Conservation (phyloP, 495 filamentous ascomycete species). For the Xylaria castorea region DNA sequence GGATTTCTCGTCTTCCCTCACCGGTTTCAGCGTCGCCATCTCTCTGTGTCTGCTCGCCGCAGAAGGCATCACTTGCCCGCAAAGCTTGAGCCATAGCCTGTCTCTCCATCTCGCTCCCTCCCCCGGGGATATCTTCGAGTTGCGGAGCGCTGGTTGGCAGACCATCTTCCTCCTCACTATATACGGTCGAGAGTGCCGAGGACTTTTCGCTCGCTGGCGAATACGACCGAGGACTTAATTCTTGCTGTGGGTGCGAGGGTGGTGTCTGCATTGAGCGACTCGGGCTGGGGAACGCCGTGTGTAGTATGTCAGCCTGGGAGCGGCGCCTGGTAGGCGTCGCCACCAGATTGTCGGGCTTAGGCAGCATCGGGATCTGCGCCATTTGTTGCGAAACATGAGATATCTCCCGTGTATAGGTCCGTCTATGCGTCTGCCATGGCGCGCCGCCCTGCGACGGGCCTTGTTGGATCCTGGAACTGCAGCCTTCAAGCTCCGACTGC, state of each 20-base stretch:
- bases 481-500: slow-evolving; percentile 31
- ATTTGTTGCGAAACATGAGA: slow-evolving; percentile 32
- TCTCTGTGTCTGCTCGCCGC: neutral
- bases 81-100: slow-evolving; percentile 16
- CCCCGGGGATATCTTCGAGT: neutral
- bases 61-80: slow-evolving; percentile 26
- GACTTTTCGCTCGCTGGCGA: slow-evolving; percentile 47
- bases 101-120: slow-evolving; percentile 4
- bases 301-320: slow-evolving; percentile 32
- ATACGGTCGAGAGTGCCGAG: slow-evolving; percentile 51
- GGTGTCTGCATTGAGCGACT: slow-evolving; percentile 26
- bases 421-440: slow-evolving; percentile 30
- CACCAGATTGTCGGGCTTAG: slow-evolving; percentile 43
- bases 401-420: slow-evolving; percentile 24
- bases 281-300: slow-evolving; percentile 35
- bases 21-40: neutral
- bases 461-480: slow-evolving; percentile 20
- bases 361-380: slow-evolving; percentile 45
- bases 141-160: slow-evolving; percentile 23
- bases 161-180: slow-evolving; percentile 51
- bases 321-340: slow-evolving; percentile 29
- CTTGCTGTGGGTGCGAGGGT: neutral
- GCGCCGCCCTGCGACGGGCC: slow-evolving; percentile 22
- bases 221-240: neutral
- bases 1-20: neutral